These are phyloP conservation scores for Otatea glauca DNA, from an alignment of 176 grass and related monocot genomes.

Conservation along the genomic window DNA sequence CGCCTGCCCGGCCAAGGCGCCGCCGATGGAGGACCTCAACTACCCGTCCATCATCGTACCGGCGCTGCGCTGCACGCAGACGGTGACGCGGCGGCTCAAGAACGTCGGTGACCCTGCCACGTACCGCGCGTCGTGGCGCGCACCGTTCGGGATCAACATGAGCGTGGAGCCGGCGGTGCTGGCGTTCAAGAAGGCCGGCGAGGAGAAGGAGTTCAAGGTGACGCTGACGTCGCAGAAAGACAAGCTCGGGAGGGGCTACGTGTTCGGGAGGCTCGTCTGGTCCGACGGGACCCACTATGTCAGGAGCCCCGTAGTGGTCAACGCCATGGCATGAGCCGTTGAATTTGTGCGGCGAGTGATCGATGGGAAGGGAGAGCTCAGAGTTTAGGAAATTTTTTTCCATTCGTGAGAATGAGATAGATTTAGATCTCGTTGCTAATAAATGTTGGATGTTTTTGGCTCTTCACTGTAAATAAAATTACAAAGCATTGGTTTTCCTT, in stretches of 20 bases:
- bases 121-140: constrained; percentile 52
- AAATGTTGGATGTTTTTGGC: neutral
- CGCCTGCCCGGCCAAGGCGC: constrained; percentile 46
- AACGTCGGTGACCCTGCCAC: constrained; percentile 59
- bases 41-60: constrained; percentile 75
- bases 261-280: constrained; percentile 76
- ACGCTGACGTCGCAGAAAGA: constrained; percentile 46
- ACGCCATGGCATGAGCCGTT: constrained; percentile 53
- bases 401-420: neutral
- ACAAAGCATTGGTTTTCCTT: neutral
- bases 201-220: constrained; percentile 63
- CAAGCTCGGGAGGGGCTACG: constrained; percentile 51
- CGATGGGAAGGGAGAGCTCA: neutral
- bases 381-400: constrained; percentile 2
- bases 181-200: constrained; percentile 52
- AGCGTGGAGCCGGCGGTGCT: constrained; percentile 50
- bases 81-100: constrained; percentile 60
- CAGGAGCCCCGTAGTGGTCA: constrained; percentile 65
- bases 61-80: constrained; percentile 35
- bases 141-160: constrained; percentile 51
- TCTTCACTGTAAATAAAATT: neutral
- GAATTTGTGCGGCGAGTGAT: neutral
- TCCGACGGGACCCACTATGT: constrained; percentile 73
- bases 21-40: constrained; percentile 68
- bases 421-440: neutral